Evolutionary conservation across 2,329 filamentous ascomycete genomes (phyloP), one percentile per base, ranked within the genome.

Genomic region (Lachnellula suecica): DNA sequence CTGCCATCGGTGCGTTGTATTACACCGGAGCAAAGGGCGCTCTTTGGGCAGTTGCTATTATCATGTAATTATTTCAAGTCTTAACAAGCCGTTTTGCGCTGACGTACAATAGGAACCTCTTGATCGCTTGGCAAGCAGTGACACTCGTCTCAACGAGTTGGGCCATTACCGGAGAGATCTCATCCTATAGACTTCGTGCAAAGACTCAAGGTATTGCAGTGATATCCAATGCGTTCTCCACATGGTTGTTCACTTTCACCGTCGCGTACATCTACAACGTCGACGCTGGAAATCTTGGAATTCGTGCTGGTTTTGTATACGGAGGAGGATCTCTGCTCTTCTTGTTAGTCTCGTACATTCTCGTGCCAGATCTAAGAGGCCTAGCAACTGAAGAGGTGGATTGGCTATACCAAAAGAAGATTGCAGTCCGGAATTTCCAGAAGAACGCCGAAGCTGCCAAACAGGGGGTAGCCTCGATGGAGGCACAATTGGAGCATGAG

Each of bases 1-100:
- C 94, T 62, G 74, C 91, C 67, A 85, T 95, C 68, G 91, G 91
- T 20, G 52, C 49, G 10, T 46, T 61, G 3, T 56, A 59, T 24
- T 61, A 59, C 31, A 34, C 45, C 11, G 35, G 51, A 10, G 40
- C 44, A 22, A 53, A 59, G 22, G 57, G 47, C 4, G 59, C 54
- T 24, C 27, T 61, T 10, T 61, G 59, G 56, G 57, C 47, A 27
- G 47, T 61, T 34, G 57, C 59, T 20, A 48, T 61, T 37, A 38
- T 60, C 20, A 54, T 58, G 49, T 56, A 44, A 31, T 53, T 48
- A n/a, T 13, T 17, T 11, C 15, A n/a, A 15, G 41, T 43, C 19
- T 20, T 22, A 47, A 7, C 19, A 42, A 19, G 15, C 27, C 6
- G 29, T 20, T 45, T 24, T 11, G n/a, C 4, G 34, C 46, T 46